A percentile compares a stretch with the other conserved stretches of the same genome.
phyloP scores from a whole-genome alignment of 1,284 basidiomycete species.

The Trametes sp. region DNA sequence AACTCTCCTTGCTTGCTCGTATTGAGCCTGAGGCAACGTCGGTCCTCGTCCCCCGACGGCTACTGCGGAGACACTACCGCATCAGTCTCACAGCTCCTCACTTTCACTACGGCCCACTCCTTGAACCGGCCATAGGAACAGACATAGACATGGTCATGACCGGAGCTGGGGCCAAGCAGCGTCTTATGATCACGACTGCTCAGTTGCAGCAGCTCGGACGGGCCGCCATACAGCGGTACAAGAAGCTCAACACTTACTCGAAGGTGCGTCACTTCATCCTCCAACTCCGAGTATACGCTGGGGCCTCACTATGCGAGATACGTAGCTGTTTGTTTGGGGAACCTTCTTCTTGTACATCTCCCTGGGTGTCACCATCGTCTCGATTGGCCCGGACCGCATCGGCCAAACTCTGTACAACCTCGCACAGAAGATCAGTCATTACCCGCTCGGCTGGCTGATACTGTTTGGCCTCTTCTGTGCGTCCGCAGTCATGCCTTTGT shows the following conservation, averaged over 20 bases:
- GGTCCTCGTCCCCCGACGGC: background rate
- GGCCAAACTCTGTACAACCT: conserved; percentile 75
- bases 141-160: background rate
- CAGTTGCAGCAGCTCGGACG: conserved; percentile 43
- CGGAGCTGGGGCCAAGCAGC: conserved; percentile 1
- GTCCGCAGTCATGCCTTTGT: conserved; percentile 32
- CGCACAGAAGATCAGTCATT: conserved; percentile 66
- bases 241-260: conserved; percentile 53
- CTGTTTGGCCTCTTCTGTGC: conserved; percentile 61
- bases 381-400: conserved; percentile 69
- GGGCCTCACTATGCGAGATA: no score
- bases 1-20: no score
- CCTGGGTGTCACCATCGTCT: conserved; percentile 52
- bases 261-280: conserved; percentile 49
- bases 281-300: no score
- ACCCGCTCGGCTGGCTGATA: conserved; percentile 68
- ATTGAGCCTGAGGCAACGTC: background rate
- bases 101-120: background rate
- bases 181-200: conserved; percentile 12
- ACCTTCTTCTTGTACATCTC: conserved; percentile 54
- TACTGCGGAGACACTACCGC: background rate
- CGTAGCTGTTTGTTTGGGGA: conserved; percentile 52
- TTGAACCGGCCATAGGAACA: no score
- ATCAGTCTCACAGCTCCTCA: background rate
- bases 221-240: conserved; percentile 49